These are phyloP conservation scores for Phialophora tarda DNA, from an alignment of 2,329 filamentous ascomycete genomes.

Conservation along the genomic window DNA sequence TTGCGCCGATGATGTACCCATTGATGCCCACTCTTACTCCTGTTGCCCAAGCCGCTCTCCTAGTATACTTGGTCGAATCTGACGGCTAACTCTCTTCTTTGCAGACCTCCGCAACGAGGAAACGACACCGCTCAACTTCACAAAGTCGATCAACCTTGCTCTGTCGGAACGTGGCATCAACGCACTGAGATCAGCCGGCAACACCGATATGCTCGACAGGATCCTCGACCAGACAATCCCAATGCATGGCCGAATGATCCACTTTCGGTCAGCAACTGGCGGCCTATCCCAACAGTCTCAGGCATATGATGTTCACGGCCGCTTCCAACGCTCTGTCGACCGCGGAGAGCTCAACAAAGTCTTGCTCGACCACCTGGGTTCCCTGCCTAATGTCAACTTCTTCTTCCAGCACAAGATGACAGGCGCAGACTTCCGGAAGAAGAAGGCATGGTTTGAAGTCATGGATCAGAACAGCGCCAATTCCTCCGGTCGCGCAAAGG, in stretches of 20 bases:
- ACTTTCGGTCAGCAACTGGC: slow-evolving; percentile 69
- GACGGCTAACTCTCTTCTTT: background rate
- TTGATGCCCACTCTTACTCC: background rate
- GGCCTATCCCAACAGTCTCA: slow-evolving; percentile 78
- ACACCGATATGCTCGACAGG: slow-evolving; percentile 70
- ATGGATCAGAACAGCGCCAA: slow-evolving; percentile 39
- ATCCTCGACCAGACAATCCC: slow-evolving; percentile 82
- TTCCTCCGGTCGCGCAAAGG: slow-evolving; percentile 56
- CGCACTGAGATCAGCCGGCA: slow-evolving; percentile 74
- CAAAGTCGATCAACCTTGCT: slow-evolving; percentile 97
- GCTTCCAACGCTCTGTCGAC: slow-evolving; percentile 88
- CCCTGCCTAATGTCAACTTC: slow-evolving; percentile 85
- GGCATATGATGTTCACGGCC: slow-evolving; percentile 85
- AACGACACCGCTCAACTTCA: slow-evolving; percentile 89
- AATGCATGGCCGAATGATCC: slow-evolving; percentile 97
- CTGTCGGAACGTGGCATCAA: slow-evolving; percentile 93
- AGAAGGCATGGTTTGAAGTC: slow-evolving; percentile 86
- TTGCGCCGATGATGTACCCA: background rate
- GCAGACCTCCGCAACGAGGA: slow-evolving; percentile 83
- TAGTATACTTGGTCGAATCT: background rate
- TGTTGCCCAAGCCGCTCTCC: background rate
- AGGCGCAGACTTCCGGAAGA: slow-evolving; percentile 79
- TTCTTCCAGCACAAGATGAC: slow-evolving; percentile 94
- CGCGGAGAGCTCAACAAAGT: slow-evolving; percentile 80
- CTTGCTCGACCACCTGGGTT: slow-evolving; percentile 81